Evolutionary conservation across 768 basidiomycete species (phyloP).

Genomic region (Rhodotorula sphaerocarpa): DNA sequence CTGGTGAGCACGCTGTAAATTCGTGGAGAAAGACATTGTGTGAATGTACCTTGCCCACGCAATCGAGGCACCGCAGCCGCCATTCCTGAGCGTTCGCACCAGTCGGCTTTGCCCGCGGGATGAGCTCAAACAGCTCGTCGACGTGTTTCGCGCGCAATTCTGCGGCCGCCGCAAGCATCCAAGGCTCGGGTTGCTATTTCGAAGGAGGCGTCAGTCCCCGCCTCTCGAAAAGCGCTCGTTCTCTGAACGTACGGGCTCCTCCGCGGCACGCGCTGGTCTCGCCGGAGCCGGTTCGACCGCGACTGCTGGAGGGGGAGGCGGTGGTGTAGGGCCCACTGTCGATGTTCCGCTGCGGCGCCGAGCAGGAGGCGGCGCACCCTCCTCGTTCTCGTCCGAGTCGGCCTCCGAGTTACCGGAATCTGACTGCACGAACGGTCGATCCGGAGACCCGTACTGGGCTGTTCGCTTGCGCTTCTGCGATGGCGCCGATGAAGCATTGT

Average conservation of each 20-base stretch:
- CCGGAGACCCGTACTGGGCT: conserved; percentile 24
- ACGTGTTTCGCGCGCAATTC: conserved; percentile 64
- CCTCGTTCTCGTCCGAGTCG: neutral
- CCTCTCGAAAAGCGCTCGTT: too few relatives aligned
- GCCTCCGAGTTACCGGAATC: conserved; percentile 17
- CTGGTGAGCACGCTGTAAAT: neutral
- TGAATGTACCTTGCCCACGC: conserved; percentile 72
- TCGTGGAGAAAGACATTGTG: neutral
- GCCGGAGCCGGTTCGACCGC: too few relatives aligned
- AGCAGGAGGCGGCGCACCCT: neutral
- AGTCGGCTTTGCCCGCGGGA: conserved; percentile 54
- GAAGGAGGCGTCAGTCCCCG: too few relatives aligned
- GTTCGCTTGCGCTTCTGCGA: neutral
- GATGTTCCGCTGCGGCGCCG: neutral
- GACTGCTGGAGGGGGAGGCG: neutral
- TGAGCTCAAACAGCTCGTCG: conserved; percentile 72
- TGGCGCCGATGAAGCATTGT: neutral
- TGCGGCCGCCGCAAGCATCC: conserved; percentile 63
- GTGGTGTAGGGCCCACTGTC: too few relatives aligned
- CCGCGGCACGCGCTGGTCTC: too few relatives aligned
- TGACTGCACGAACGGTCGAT: conserved; percentile 19
- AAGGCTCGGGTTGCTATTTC: conserved; percentile 53
- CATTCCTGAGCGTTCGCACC: conserved; percentile 62
- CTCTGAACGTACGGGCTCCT: too few relatives aligned
- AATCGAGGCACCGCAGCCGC: conserved; percentile 83